Evolutionary conservation across 495 filamentous ascomycete species (phyloP), one percentile per base, ranked within the genome.

Genomic region (Annulohypoxylon stygium): DNA sequence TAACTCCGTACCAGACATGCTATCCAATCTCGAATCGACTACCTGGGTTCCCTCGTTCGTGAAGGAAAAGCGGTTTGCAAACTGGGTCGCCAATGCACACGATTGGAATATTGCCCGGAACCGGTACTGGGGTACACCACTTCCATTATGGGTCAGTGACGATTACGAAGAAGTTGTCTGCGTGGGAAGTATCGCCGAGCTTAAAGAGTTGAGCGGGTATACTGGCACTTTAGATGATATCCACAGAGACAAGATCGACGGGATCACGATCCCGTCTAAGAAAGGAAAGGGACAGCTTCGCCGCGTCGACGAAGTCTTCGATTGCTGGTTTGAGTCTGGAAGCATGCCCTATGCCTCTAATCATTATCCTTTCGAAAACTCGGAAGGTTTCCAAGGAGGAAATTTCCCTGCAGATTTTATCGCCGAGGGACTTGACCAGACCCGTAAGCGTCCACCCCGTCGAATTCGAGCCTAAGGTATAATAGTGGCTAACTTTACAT

Each of bases 101-200:
- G 96, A 99, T 82, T 99, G 96, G 96, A 97, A 97, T 80, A 91
- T 99, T 41, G 97, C 94, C 51, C 88, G 96, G 45, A 98, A 97
- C 80, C 88, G 96, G 61, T 99, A 97, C 81, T 99, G 96, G 96
- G 96, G 96, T 68, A 98, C 96, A 0, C 96, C 96, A 0, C 88
- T 99, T 33, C 96, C 96, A 0, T 76, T 98, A 45, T 99, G 96
- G 96, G 90, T 93, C 1, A 97, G 91, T 80, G 92, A 96, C 43
- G 95, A 98, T 78, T 82, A 89, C 74, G 90, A 93, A 71, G 96
- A 99, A 80, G 83, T 92, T 62, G 89, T 99, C 39, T 97, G 95
- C 78, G 83, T 98, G 57, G 93, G 95, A 48, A 97, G 93, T 75
- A 86, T 95, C 9, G 88, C 88, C 25, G 95, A 99, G 80, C 88